phyloP scores from a whole-genome alignment of 2,329 filamentous ascomycete species.

The Sordariomycetes sp. region DNA sequence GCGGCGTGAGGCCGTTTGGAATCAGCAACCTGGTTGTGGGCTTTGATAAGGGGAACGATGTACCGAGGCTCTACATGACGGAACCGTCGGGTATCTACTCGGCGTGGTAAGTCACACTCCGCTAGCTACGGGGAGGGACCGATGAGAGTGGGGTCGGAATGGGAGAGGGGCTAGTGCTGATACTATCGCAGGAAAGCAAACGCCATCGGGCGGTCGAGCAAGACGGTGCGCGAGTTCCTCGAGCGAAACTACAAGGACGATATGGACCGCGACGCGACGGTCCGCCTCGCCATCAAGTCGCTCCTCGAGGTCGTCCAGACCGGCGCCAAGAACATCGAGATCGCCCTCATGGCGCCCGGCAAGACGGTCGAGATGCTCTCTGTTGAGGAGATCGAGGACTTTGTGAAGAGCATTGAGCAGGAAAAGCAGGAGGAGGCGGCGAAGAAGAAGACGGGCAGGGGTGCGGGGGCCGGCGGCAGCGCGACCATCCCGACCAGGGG shows the following conservation, averaged over 20 bases:
- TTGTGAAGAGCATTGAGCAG: conserved; percentile 97
- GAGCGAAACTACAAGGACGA: conserved; percentile 98
- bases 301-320: conserved; percentile 96
- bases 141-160: not conserved
- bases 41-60: conserved; percentile 88
- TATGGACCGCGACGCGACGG: conserved; percentile 92
- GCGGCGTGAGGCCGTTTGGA: conserved; percentile 95
- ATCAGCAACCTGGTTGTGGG: conserved; percentile 97
- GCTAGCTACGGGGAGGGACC: not conserved
- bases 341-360: conserved; percentile 92
- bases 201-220: conserved; percentile 94
- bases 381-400: conserved; percentile 89
- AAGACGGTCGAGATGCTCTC: conserved; percentile 88
- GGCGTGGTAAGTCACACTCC: conserved; percentile 58
- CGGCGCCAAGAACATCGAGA: conserved; percentile 98
- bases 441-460: conserved; percentile 82
- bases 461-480: conserved; percentile 54
- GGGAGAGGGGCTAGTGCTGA: not conserved
- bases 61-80: conserved; percentile 88
- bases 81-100: conserved; percentile 99
- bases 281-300: conserved; percentile 96
- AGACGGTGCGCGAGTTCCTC: conserved; percentile 96
- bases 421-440: conserved; percentile 99
- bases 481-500: conserved; percentile 62
- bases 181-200: conserved; percentile 78